Conservation (phyloP, 2,329 filamentous ascomycete species). For the Dryadomyces quercivorus region DNA sequence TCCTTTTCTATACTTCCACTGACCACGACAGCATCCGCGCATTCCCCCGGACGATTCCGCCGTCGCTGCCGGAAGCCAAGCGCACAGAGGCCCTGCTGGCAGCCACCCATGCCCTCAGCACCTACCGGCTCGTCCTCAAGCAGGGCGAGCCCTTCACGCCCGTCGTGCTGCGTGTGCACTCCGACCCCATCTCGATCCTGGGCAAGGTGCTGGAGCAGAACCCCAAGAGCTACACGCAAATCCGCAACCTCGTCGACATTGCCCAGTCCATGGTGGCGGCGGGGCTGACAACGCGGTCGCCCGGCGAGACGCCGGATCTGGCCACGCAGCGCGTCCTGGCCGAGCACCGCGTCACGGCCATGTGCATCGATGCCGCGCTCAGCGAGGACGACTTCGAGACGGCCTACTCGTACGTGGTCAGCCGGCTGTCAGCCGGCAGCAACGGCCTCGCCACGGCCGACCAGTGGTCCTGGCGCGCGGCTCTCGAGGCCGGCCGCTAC, state of each 20-base stretch:
- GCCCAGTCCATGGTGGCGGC: slow-evolving; percentile 54
- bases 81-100: slow-evolving; percentile 52
- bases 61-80: slow-evolving; percentile 35
- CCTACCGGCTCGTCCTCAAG: slow-evolving; percentile 66
- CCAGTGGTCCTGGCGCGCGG: slow-evolving; percentile 67
- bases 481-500: slow-evolving; percentile 67
- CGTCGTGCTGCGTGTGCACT: slow-evolving; percentile 63
- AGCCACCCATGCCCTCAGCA: slow-evolving; percentile 63
- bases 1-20: background rate
- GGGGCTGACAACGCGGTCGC: slow-evolving; percentile 27
- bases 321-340: slow-evolving; percentile 23
- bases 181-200: slow-evolving; percentile 63
- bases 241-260: slow-evolving; percentile 61
- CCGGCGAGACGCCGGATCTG: background rate
- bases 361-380: slow-evolving; percentile 70
- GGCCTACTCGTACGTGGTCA: slow-evolving; percentile 72
- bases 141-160: slow-evolving; percentile 72
- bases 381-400: slow-evolving; percentile 74
- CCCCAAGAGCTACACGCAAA: slow-evolving; percentile 56
- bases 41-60: slow-evolving; percentile 46
- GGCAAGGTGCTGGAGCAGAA: slow-evolving; percentile 68
- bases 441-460: slow-evolving; percentile 25
- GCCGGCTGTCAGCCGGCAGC: slow-evolving; percentile 37
- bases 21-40: slow-evolving; percentile 40
- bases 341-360: slow-evolving; percentile 59